Base-by-base conservation (phyloP, 2,329 filamentous ascomycete species). In the Tolypocladium guangdongense region DNA sequence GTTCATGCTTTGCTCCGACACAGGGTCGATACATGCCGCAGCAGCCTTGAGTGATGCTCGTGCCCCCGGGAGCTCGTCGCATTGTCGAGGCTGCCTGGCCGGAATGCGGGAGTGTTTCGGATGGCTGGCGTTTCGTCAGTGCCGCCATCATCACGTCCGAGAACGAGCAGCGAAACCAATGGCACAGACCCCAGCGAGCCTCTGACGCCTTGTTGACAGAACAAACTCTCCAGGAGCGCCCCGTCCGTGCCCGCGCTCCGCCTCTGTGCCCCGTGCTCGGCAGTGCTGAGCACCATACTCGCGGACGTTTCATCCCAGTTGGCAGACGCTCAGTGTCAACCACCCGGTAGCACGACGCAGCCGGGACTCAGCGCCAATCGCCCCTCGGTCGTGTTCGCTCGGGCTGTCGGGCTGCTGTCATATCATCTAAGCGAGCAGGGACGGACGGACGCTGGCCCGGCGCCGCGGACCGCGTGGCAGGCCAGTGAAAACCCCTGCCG, bases 21-120 rank as follows among this genome's bases (percentile, higher is more conserved):
- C 41, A 8, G 41, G 14, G 41, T n/a, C n/a, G n/a, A n/a, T n/a
- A n/a, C n/a, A n/a, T n/a, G n/a, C n/a, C n/a, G n/a, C n/a, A n/a
- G n/a, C n/a, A n/a, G n/a, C n/a, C n/a, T n/a, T n/a, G n/a, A n/a
- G n/a, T n/a, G n/a, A n/a, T n/a, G n/a, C n/a, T n/a, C n/a, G n/a
- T n/a, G n/a, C n/a, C 37, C 47, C 47, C 47, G 22, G 36, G 32
- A 37, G 35, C 20, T 22, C 14, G 20, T 24, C 33, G 6, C 43
- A 47, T 22, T 11, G 18, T 51, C 38, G 38, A 41, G 11, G 20
- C 38, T 41, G 38, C 36, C 20, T 11, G n/a, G 3, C 43, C 27
- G 43, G 27, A 32, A 32, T 47, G 41, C 50, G 50, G 51, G 36
- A 53, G 51, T 39, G 51, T 53, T 53, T 53, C 51, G 27, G 27